Base-by-base conservation (phyloP, 139 green algal species). In the Coelastrella sp. region DNA sequence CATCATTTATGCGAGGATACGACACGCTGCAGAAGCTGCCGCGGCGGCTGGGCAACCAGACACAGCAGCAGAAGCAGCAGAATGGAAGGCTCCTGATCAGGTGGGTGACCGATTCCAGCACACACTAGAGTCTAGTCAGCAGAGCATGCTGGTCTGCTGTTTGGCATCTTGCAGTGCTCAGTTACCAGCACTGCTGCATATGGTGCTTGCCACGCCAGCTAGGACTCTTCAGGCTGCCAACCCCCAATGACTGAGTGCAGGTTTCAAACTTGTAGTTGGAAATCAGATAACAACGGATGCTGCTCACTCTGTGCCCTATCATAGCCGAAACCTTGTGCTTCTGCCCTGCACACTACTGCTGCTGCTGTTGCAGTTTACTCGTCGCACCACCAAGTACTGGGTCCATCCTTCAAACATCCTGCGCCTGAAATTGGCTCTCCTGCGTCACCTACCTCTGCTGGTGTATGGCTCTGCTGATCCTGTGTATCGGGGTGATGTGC, bases 371-470 rank as follows among this genome's bases (percentile, higher is more conserved):
- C 87, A 92, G 22, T 97, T 97, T 74, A 75, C 83, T 76, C 86
- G 95, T n/a, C 80, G 90, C 65, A 98, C 96, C 4, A 96, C 93
- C 90, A 98, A 98, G 92, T 98, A 95, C 85, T 98, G 96, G 96
- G 88, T 98, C 64, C 90, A 92, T 64, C 93, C 95, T 0, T 78
- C 87, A 0, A 89, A 98, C 89, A 92, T 97, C 61, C 73, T 95
- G 74, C 60, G 86, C 3, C 87, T 98, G 64, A 97, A 97, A 92
- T 84, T 87, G 5, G 84, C 92, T 8, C 92, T 98, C 6, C 89
- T 97, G 32, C 92, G 91, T 16, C 95, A 98, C 87, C 93, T 98
- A 73, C 96, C 96, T 4, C 73, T 98, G n/a, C 95, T 98, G 68
- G 94, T 98, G 57, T 98, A 95, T 78, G 96, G 95, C 32, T 73